These are phyloP conservation scores for Diplocarpon rosae DNA, from an alignment of 2,329 filamentous ascomycete species.

Conservation along the genomic window DNA sequence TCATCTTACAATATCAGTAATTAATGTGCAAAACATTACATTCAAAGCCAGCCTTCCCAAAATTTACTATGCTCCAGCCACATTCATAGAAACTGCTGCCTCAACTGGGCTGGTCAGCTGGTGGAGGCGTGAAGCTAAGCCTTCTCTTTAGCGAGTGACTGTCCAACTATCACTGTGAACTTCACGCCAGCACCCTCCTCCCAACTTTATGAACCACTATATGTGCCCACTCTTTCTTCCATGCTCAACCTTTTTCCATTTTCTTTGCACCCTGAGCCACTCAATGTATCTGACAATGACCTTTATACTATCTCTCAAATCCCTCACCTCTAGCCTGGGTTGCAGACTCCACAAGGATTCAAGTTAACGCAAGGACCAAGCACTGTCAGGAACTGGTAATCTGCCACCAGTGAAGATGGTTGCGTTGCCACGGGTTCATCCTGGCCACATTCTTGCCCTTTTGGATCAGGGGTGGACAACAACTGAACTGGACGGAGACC, in stretches of 20 bases:
- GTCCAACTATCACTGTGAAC: too few species aligned
- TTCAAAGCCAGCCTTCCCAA: too few species aligned
- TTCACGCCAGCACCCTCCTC: not conserved
- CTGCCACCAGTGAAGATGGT: slow-evolving; percentile 10
- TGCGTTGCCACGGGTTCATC: slow-evolving; percentile 11
- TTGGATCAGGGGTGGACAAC: slow-evolving; percentile 21
- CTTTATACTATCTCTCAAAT: too few species aligned
- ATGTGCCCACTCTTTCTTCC: too few species aligned
- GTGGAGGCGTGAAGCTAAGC: not conserved
- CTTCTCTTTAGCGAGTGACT: not conserved
- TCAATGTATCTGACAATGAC: too few species aligned
- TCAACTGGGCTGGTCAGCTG: not conserved
- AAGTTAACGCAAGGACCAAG: not conserved
- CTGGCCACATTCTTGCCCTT: slow-evolving; percentile 12
- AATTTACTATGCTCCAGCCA: not conserved
- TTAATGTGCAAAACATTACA: too few species aligned
- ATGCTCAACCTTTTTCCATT: too few species aligned
- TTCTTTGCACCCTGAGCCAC: too few species aligned
- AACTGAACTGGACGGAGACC: slow-evolving; percentile 8
- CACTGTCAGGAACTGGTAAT: not conserved
- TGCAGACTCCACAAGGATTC: too few species aligned
- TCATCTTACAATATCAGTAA: too few species aligned
- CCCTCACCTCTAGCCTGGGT: too few species aligned
- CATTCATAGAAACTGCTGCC: not conserved
- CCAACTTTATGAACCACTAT: not conserved